Evolutionary conservation across 306 rosid genomes (phyloP), one percentile per base, ranked within the genome.

Genomic region (Geum urbanum): DNA sequence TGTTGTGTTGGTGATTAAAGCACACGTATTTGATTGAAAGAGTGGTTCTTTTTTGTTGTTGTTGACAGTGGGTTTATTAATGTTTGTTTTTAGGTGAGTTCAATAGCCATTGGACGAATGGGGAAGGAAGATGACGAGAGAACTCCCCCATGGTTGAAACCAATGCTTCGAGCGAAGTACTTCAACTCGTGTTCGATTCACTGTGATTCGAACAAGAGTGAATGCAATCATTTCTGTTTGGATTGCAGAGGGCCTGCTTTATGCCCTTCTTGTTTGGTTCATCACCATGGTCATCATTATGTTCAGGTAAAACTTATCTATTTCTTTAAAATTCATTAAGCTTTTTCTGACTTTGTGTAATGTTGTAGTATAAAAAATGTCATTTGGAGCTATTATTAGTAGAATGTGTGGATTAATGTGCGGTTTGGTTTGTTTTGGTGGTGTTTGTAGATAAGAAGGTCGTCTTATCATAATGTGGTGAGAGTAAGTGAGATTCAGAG

Each of bases 391-490:
- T 58, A 3, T 24, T 39, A 4, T 57, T 27, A 5, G 2, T 12
- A 14, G 18, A 7, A 57, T 57, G 63, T 48, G 15, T 41, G 39
- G 45, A 3, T 18, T 67, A 9, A 32, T 37, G 48, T 19, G 40
- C 53, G 54, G 0, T 27, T 32, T 19, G 67, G 32, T 51, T 55
- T 43, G 16, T 54, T 5, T 8, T 75, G 9, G 13, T 18, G 1
- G 8, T 41, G 22, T 1, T 4, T 59, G 62, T 9, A 84, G 87
- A 84, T 84, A 56, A 69, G 87, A 43, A 61, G 87, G 3, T 84
- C 87, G 9, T 84, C 87, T 0, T 84, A 84, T 74, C 87, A 84
- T 47, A 72, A 84, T 75, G 87, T 84, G 59, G 87, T 84, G 65
- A 75, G 87, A 22, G 85, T 80, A 20, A 74, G 60, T 24, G 87